Base-by-base conservation (phyloP, 257 asterid species). In the Rauvolfia tetraphylla region DNA sequence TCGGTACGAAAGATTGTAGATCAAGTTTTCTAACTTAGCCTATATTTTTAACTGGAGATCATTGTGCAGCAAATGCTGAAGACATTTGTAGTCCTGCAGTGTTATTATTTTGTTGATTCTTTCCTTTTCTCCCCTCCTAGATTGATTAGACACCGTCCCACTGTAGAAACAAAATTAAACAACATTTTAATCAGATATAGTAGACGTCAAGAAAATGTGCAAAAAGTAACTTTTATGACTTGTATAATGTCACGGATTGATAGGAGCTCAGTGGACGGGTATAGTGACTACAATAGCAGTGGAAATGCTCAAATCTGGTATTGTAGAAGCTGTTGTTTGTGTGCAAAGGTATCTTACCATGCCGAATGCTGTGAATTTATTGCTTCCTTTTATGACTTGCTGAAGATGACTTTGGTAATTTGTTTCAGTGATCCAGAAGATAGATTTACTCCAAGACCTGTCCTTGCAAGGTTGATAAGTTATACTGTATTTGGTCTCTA, bases 201-300 rank as follows among this genome's bases (percentile, higher is more conserved):
- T 5, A 54, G 1, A 51, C 27, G 0, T 20, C 61, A 54, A 54
- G 61, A 54, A 22, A 54, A 3, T 54, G 10, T 66, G 3, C 49
- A 67, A 67, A 34, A 41, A 18, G n/a, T 42, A 18, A 4, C 29
- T 34, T 7, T 14, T 29, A 17, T 65, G 61, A 78, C 74, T 58
- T 72, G 51, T 82, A 72, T 78, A 49, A 73, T 48, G 27, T 70
- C 51, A 62, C 66, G 31, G 34, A 56, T 78, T 58, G n/a, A 38
- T 78, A 95, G 99, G 98, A 82, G 99, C 99, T 76, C 99, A 92
- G 86, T 95, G 99, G 99, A 95, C 99, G n/a, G 99, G 99, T 66
- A 91, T 92, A 83, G 99, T 95, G 77, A 95, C 99, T 46, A 95
- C 99, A 84, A 92, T 95, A 83, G 98, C 98, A 2, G 85, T 92